Conservation (phyloP, 148 eudicot genomes). For the Diospyros kaki region DNA sequence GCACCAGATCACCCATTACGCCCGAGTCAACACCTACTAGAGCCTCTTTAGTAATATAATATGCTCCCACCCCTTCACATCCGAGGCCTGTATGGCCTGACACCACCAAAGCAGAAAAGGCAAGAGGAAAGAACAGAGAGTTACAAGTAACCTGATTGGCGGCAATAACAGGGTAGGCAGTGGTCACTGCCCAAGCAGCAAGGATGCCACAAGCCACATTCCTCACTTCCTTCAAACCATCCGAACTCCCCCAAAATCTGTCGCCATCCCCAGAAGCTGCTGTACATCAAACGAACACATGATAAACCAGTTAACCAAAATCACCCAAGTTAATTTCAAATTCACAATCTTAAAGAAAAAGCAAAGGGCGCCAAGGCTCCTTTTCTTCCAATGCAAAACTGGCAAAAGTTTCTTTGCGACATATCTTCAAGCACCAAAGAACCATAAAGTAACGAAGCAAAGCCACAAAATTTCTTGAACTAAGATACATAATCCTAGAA, state of each 20-base stretch:
- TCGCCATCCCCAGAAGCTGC: conserved; percentile 40
- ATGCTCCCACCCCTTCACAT: no score
- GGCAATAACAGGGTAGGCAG: conserved; percentile 79
- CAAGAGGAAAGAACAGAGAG: not conserved
- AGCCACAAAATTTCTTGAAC: no score
- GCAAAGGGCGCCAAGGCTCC: no score
- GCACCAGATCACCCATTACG: no score
- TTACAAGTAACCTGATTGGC: conserved; percentile 55
- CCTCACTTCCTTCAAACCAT: conserved; percentile 45
- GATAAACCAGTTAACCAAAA: not conserved
- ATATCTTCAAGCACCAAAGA: not conserved
- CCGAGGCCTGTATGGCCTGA: no score
- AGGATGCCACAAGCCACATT: conserved; percentile 72
- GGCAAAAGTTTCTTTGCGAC: no score
- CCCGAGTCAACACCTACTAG: no score
- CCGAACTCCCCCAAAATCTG: conserved; percentile 27
- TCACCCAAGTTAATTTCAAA: not conserved
- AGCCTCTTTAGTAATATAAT: no score
- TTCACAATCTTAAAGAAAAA: not conserved
- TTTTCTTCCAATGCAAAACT: no score
- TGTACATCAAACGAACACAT: conserved; percentile 14
- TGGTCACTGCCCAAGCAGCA: conserved; percentile 72
- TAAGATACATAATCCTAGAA: not conserved
- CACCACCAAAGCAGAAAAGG: no score
- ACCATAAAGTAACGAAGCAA: not conserved